Base-by-base conservation (phyloP, 2,329 filamentous ascomycete species). In the Hymenoscyphus repandus region DNA sequence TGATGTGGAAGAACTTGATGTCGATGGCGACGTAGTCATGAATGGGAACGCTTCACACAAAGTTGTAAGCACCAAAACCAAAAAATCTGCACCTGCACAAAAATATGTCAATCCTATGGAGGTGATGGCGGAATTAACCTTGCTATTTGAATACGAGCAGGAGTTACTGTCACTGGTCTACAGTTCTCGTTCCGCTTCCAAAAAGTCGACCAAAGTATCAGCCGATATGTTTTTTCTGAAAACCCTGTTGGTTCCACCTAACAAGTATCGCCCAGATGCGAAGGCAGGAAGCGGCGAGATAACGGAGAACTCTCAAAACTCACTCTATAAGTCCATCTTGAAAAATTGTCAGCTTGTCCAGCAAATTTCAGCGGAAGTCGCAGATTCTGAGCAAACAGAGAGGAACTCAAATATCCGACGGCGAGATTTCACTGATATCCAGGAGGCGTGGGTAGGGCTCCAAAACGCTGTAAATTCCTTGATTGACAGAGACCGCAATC, bases 211-310 rank as follows among this genome's bases (percentile, higher is more conserved):
- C 6, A 72, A 72, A 15, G 74, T 90, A n/a, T 82, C 74, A 2
- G 81, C 89, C 1, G 88, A 96, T 59, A 96, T 97, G 84, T 97
- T 99, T 71, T 99, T 99, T 71, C 76, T 97, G 50, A 84, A 87
- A 50, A 85, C 83, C 33, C 74, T 99, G 47, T 75, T 97, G 12
- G 90, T 99, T 0, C 90, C 95, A 1, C 93, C 93, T 2, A 99
- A 96, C 67, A 86, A 85, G 61, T 99, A 86, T 68, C 84, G 93
- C 37, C 91, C 93, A 11, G 90, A 95, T 66, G 89, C 90, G 9
- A 80, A 83, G 53, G 91, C 88, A 30, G 89, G 90, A 40, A 81
- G 86, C 33, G 83, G 86, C 39, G 83, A 90, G 49, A 87, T 97
- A 57, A 82, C 90, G 22, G 93, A 99, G 68, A 86, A 89, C 2